Conservation (phyloP, 108 stramenopile species). For the Mediolabrus comicus region DNA sequence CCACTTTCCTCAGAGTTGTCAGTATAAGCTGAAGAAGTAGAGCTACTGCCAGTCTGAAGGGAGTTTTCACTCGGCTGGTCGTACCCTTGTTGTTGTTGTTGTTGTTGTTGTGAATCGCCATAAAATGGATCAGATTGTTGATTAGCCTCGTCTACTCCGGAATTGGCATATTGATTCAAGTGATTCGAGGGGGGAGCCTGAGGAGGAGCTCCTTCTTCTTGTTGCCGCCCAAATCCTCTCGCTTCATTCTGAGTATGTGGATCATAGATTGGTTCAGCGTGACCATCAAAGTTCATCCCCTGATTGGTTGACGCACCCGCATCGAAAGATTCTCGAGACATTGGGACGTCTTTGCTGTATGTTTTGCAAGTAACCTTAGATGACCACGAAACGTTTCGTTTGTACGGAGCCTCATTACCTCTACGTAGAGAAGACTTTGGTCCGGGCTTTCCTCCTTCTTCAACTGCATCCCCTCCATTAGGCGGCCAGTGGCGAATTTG, state of each 20-base stretch:
- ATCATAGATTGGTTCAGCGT: conserved; percentile 38
- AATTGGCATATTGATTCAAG: conserved; percentile 41
- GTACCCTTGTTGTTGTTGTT: conserved; percentile 7
- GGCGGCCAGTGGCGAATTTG: conserved; percentile 52
- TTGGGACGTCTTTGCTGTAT: conserved; percentile 49
- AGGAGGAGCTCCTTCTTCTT: conserved; percentile 5
- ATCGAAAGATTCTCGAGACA: conserved; percentile 33
- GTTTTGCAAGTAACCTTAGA: conserved; percentile 53
- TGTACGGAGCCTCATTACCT: conserved; percentile 15
- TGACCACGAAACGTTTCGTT: conserved; percentile 43
- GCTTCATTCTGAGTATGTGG: conserved; percentile 48
- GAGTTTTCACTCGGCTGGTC: conserved; percentile 2
- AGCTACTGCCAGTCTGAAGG: background rate
- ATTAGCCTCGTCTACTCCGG: conserved; percentile 38
- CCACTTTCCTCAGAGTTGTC: background rate
- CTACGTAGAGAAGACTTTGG: conserved; percentile 37
- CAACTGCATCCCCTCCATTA: background rate
- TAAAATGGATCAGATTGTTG: conserved; percentile 45
- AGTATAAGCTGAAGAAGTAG: background rate
- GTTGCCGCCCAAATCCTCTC: conserved; percentile 6
- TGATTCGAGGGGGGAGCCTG: conserved; percentile 28
- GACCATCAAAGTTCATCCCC: conserved; percentile 49
- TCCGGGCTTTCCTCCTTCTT: conserved; percentile 5
- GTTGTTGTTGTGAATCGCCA: conserved; percentile 40
- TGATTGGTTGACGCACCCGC: conserved; percentile 44